phyloP scores from a whole-genome alignment of 768 basidiomycete genomes.

The Kwoniella dendrophila region DNA sequence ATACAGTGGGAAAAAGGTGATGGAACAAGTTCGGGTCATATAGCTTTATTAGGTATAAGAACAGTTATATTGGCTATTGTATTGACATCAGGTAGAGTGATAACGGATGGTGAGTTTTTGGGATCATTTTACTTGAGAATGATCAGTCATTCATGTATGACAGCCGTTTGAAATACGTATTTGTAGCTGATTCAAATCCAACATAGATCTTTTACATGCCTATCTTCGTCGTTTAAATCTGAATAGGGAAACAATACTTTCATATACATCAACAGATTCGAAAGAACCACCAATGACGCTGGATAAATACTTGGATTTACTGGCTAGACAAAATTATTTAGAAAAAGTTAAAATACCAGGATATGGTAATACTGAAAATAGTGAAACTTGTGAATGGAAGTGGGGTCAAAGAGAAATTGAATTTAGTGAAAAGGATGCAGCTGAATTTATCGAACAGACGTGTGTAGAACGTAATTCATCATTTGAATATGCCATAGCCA shows the following conservation, averaged over 20 bases:
- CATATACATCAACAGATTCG: constrained; percentile 62
- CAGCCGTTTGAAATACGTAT: not conserved
- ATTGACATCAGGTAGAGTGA: constrained; percentile 73
- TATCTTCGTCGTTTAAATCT: constrained; percentile 73
- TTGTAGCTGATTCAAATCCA: not conserved
- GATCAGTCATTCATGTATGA: no score
- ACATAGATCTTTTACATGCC: constrained; percentile 70
- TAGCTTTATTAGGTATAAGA: constrained; percentile 69
- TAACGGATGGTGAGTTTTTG: constrained; percentile 69
- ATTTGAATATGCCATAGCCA: not conserved
- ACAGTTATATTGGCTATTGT: constrained; percentile 81
- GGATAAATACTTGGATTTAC: constrained; percentile 67
- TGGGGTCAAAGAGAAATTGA: constrained; percentile 88
- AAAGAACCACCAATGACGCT: constrained; percentile 62
- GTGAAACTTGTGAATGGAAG: constrained; percentile 69
- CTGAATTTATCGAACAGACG: constrained; percentile 70
- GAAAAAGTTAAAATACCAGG: constrained; percentile 60
- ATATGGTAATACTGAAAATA: constrained; percentile 54
- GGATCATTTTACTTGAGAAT: not conserved
- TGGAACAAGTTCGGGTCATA: constrained; percentile 62
- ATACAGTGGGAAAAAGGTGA: constrained; percentile 51
- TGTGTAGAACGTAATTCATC: constrained; percentile 30
- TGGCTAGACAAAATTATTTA: constrained; percentile 75
- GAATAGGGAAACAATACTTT: constrained; percentile 60
- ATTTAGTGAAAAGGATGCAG: constrained; percentile 75